Conservation (phyloP, 148 eudicot species). For the Vaccinium macrocarpon region DNA sequence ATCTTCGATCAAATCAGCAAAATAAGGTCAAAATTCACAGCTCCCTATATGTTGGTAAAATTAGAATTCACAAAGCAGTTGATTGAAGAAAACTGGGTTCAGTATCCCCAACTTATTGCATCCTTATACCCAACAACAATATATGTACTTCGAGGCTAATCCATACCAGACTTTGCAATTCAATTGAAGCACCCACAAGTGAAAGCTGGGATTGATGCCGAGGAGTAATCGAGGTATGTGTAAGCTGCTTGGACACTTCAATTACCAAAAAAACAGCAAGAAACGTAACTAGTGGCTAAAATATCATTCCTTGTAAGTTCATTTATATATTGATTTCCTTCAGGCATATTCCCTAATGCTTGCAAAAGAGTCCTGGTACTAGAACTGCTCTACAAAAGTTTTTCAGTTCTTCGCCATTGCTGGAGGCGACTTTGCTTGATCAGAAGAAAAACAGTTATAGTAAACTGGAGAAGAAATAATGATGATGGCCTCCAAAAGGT, state of each 20-base stretch:
- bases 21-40: not conserved
- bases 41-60: not conserved
- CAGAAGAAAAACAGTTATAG: constrained; percentile 39
- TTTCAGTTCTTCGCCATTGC: not conserved
- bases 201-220: too few species aligned
- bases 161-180: too few species aligned
- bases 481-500: constrained; percentile 42
- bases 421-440: constrained; percentile 28
- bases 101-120: not conserved
- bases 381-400: not conserved
- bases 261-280: not conserved
- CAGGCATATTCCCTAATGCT: not conserved
- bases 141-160: too few species aligned
- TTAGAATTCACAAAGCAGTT: not conserved
- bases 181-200: too few species aligned
- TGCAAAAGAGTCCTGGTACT: not conserved
- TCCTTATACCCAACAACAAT: too few species aligned
- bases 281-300: not conserved
- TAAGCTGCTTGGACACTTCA: too few species aligned
- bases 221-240: too few species aligned
- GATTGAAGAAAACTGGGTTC: not conserved
- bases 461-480: constrained; percentile 43
- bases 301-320: not conserved
- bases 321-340: not conserved
- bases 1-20: not conserved